Evolutionary conservation across 2,329 filamentous ascomycete species (phyloP), one percentile per base, ranked within the genome.

Genomic region (Tolypocladium nubicola): DNA sequence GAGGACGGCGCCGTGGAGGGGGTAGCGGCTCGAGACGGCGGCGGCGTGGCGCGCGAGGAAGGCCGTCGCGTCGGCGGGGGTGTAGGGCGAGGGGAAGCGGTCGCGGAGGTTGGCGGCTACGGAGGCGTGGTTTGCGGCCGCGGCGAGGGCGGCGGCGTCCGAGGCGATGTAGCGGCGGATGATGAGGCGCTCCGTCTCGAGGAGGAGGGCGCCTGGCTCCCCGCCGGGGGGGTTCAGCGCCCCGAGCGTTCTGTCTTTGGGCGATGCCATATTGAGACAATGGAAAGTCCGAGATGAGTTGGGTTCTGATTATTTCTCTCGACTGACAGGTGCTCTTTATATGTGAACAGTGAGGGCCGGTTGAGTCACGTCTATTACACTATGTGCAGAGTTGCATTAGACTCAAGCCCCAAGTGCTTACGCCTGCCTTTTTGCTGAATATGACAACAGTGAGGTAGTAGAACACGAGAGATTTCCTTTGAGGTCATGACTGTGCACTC

Each of bases 1-100:
- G 43, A 69, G 71, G 58, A 79, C 68, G 59, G 65, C 74, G 26
- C 70, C 72, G 64, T 72, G 62, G 41, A 57, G 58, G 16, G 63
- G 64, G 52, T 64, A 67, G n/a, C 61, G 58, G 54, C 60, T 58
- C 57, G 59, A 58, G 55, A 65, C 57, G 40, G 54, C 54, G 19
- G 58, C 56, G 13, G 43, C 56, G 52, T 41, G 60, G 56, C 41
- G 43, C 41, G 26, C 14, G 60, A 79, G 69, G 64, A 72, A 78
- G n/a, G 16, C 45, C 23, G 73, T 61, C 2, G 76, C 75, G 53
- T 73, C 65, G 9, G 68, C 66, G 10, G 73, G 61, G 0, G 70
- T 74, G 66, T 80, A 81, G 0, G 79, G 79, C 11, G 61, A 63
- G 3, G 78, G 76, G 57, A 80, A 81, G 45, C 66, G 60, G 62